A percentile compares a stretch with the other conserved stretches of the same genome.
These are phyloP conservation scores for Komagataella populi DNA, from an alignment of 805 yeast species.

Conservation along the genomic window DNA sequence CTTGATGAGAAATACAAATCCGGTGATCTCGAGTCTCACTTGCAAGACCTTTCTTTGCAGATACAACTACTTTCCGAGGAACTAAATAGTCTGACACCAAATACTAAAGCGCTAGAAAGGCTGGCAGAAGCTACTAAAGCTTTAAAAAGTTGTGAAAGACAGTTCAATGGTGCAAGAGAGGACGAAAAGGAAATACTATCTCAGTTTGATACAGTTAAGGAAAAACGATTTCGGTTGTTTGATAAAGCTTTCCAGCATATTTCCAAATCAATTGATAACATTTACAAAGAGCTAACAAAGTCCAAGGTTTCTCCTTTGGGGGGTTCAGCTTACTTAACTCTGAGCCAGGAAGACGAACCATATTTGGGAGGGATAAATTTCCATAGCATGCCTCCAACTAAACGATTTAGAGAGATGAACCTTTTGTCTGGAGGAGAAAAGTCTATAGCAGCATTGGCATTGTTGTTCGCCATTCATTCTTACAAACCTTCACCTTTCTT, in stretches of 20 bases:
- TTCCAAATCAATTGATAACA: conserved; percentile 52
- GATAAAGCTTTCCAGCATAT: conserved; percentile 68
- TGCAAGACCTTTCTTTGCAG: conserved; percentile 21
- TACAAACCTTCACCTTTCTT: conserved; percentile 92
- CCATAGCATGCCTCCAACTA: conserved; percentile 94
- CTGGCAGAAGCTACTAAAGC: conserved; percentile 52
- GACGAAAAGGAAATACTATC: conserved; percentile 40
- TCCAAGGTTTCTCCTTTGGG: conserved; percentile 64
- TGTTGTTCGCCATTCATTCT: conserved; percentile 82
- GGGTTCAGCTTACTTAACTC: conserved; percentile 82
- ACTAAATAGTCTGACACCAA: conserved; percentile 52
- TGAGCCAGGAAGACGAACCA: conserved; percentile 87
- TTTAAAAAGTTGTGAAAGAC: conserved; percentile 47
- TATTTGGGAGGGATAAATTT: conserved; percentile 72
- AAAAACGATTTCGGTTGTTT: conserved; percentile 47
- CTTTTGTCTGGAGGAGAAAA: conserved; percentile 93
- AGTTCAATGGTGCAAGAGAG: conserved; percentile 47
- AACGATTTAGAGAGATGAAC: conserved; percentile 86
- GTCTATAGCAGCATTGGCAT: conserved; percentile 89
- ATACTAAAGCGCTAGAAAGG: conserved; percentile 67
- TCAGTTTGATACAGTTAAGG: conserved; percentile 46
- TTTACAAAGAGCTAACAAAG: conserved; percentile 79
- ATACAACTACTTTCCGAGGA: conserved; percentile 21
- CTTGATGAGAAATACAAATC: conserved; percentile 26
- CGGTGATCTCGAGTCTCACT: conserved; percentile 17